Percentiles rank a stretch among this genome's conserved stretches.
Conservation (phyloP, 2,329 filamentous ascomycete genomes). For the Aspergillus ustus region DNA sequence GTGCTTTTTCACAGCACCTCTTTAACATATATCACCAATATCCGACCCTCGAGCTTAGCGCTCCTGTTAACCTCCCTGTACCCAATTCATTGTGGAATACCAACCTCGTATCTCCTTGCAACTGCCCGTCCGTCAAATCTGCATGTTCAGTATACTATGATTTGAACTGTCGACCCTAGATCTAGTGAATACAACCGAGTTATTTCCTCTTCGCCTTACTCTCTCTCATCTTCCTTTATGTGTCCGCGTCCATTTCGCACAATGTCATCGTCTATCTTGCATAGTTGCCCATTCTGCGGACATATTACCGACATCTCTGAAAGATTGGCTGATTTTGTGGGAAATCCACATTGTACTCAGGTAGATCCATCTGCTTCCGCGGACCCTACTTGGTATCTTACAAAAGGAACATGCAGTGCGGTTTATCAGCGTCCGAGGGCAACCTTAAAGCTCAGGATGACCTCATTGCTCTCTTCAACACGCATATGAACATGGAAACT, state of each 20-base stretch:
- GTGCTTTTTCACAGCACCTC: background rate
- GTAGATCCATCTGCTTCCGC: slow-evolving; percentile 34
- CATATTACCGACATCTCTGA: slow-evolving; percentile 43
- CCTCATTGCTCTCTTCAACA: slow-evolving; percentile 77
- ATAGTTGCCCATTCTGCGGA: slow-evolving; percentile 46
- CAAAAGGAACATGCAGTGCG: slow-evolving; percentile 38
- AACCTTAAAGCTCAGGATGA: slow-evolving; percentile 76
- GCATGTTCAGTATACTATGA: background rate
- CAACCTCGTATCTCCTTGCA: background rate
- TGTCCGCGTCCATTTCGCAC: background rate
- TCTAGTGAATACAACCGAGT: slow-evolving; percentile 5
- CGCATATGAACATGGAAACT: slow-evolving; percentile 68
- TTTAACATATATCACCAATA: background rate
- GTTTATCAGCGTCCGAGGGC: slow-evolving; percentile 46
- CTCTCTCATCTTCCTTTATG: background rate
- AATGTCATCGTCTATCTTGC: slow-evolving; percentile 45
- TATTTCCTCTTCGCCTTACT: background rate
- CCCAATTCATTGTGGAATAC: background rate
- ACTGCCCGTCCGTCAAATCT: background rate
- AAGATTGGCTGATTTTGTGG: slow-evolving; percentile 41
- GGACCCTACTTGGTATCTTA: slow-evolving; percentile 30
- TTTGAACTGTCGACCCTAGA: slow-evolving; percentile 3
- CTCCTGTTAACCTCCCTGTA: background rate
- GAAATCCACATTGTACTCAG: slow-evolving; percentile 47
- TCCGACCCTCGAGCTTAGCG: background rate